Evolutionary conservation across 2,329 filamentous ascomycete species (phyloP), one percentile per base, ranked within the genome.

Genomic region (Alternaria burnsii): DNA sequence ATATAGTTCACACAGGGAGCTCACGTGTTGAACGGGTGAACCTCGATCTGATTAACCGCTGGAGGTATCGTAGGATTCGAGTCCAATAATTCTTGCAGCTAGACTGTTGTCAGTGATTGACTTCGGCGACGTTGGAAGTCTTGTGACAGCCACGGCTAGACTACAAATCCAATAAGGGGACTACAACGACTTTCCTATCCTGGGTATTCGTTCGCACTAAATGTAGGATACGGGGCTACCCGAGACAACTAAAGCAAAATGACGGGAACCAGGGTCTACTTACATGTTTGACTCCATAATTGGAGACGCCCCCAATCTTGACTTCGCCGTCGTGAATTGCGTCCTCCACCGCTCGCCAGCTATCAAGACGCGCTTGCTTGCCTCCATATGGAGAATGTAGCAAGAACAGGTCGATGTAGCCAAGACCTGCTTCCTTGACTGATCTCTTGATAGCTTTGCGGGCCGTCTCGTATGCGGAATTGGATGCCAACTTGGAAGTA

Each of bases 371-470:
- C 8, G 87, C 88, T 68, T 85, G 78, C 70, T 83, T 88, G 1
- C 92, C 91, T 6, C 92, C 91, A 68, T 92, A 92, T 0, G 92
- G 92, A 48, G 88, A 91, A 73, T 95, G 92, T 56, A 95, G 81
- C 11, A 96, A 81, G 76, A 94, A 94, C 44, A 95, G 77, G 71
- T 95, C 92, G 57, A 94, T 87, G 75, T 94, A 93, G 0, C 87
- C 90, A 30, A 94, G 79, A 0, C 88, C 89, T 24, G 87, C 88
- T 57, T 85, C 85, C 47, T 87, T 83, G 4, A 93, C 82, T 30
- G 87, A 90, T 73, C 86, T 76, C 62, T 83, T 86, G 65, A 95
- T 91, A 0, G 89, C 88, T 61, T 80, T 81, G 51, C 89, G 85
- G 24, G 91, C 91, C 4, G 82, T 80, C n/a, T 90, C 85, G 76